phyloP scores from a whole-genome alignment of 2,329 filamentous ascomycete species.

The Scleromitrula shiraiana region DNA sequence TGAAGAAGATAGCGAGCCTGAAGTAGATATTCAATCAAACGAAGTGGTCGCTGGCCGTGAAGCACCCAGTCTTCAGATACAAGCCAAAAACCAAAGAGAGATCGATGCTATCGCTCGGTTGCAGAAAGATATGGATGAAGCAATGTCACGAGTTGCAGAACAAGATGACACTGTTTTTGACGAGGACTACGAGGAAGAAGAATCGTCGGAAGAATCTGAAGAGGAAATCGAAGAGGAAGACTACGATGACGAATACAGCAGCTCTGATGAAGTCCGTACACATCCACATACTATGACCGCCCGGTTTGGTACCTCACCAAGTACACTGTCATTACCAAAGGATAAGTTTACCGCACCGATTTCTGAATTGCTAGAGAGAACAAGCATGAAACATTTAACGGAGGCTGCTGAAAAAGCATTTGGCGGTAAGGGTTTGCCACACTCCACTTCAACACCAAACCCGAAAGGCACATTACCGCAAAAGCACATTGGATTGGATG shows the following conservation, averaged over 20 bases:
- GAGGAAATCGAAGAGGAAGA: slow-evolving; percentile 25
- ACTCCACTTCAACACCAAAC: slow-evolving; percentile 64
- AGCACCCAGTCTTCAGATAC: slow-evolving; percentile 15
- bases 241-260: slow-evolving; percentile 22
- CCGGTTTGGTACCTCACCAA: slow-evolving; percentile 65
- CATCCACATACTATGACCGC: slow-evolving; percentile 70
- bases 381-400: slow-evolving; percentile 66
- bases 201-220: slow-evolving; percentile 15
- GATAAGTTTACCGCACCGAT: slow-evolving; percentile 64
- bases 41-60: slow-evolving; percentile 13
- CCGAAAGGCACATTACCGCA: slow-evolving; percentile 47
- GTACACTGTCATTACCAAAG: slow-evolving; percentile 67
- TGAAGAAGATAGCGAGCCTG: not conserved
- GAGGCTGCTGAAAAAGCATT: slow-evolving; percentile 66
- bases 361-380: slow-evolving; percentile 55
- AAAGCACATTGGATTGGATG: slow-evolving; percentile 55
- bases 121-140: slow-evolving; percentile 27
- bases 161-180: slow-evolving; percentile 17
- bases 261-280: slow-evolving; percentile 42
- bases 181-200: slow-evolving; percentile 18
- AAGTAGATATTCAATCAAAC: slow-evolving; percentile 31
- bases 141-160: slow-evolving; percentile 22
- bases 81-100: slow-evolving; percentile 27
- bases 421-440: slow-evolving; percentile 67
- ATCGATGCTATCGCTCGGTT: slow-evolving; percentile 27